Evolutionary conservation across 2,329 filamentous ascomycete species (phyloP).

Genomic region (Cladosporium sp.): DNA sequence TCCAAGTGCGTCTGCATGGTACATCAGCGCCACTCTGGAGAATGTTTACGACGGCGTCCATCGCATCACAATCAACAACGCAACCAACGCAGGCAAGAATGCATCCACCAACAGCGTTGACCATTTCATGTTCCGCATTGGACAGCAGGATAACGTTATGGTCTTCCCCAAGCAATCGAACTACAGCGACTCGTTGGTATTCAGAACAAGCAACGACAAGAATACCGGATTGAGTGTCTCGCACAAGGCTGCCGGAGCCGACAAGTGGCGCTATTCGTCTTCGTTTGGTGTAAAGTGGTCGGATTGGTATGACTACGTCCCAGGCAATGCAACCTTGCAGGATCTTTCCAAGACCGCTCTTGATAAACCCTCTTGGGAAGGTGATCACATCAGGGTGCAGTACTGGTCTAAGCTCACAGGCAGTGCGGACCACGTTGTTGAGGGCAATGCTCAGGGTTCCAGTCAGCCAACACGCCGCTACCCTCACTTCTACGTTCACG

Average conservation of each 20-base stretch:
- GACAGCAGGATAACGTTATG: slow-evolving; percentile 55
- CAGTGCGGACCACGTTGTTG: slow-evolving; percentile 57
- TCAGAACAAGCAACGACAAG: slow-evolving; percentile 27
- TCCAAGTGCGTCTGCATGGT: slow-evolving; percentile 53
- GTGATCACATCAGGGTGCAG: slow-evolving; percentile 59
- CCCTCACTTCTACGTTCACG: slow-evolving; percentile 60
- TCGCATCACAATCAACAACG: slow-evolving; percentile 54
- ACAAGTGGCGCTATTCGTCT: slow-evolving; percentile 58
- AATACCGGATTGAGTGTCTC: slow-evolving; percentile 19
- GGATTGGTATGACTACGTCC: slow-evolving; percentile 53
- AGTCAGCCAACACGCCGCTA: slow-evolving; percentile 45
- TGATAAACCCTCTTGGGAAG: slow-evolving; percentile 53
- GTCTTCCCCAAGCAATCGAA: slow-evolving; percentile 55
- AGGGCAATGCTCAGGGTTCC: slow-evolving; percentile 50
- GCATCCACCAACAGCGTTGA: slow-evolving; percentile 51
- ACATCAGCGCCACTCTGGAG: slow-evolving; percentile 49
- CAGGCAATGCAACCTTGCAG: slow-evolving; percentile 47
- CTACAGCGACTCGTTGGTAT: slow-evolving; percentile 54
- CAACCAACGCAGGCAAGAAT: slow-evolving; percentile 40
- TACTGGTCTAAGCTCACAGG: slow-evolving; percentile 60
- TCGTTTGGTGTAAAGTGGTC: slow-evolving; percentile 59
- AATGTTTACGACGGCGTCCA: slow-evolving; percentile 60
- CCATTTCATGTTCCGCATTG: slow-evolving; percentile 60
- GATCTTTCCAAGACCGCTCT: slow-evolving; percentile 55
- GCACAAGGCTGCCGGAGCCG: slow-evolving; percentile 59